Base-by-base conservation (phyloP, 2,329 filamentous ascomycete species). In the Samsoniella hepiali region DNA sequence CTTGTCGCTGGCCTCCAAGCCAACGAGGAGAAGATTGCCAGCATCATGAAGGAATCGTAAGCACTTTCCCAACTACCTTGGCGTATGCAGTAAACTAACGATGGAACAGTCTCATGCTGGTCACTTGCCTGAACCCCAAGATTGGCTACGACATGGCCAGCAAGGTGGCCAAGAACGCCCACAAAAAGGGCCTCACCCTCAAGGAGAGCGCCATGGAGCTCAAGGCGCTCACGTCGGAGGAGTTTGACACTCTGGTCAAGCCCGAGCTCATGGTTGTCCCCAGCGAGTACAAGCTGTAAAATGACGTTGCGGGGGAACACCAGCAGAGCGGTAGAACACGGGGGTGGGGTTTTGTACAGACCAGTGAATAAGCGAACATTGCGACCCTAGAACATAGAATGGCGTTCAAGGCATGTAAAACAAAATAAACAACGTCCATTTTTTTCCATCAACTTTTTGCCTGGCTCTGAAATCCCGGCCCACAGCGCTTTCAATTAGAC, bases 131-230 rank as follows among this genome's bases (percentile, higher is more conserved):
- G 67, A 97, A 97, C 84, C 93, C 93, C 70, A 91, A 96, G 78
- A 97, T 98, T 74, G 94, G 93, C 65, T 97, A 97, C 78, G 93
- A 97, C 76, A 96, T 96, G 91, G 93, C 93, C 59, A 93, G 89
- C 78, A 96, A 96, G 83, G 93, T 97, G 31, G 93, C 93, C 73
- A 97, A 97, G 88, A 96, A 99, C 74, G 95, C 95, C 17, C 95
- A 99, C 83, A 97, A 97, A 87, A 98, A 98, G 87, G 93, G 93
- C 40, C 80, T 94, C 58, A 97, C 93, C 31, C 85, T 99, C 64
- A 97, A 97, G 84, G 81, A 96, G 80, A 94, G 90, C 72, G 94
- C 95, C 27, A 88, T 98, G 84, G 91, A 98, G 83, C 85, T 99
- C 69, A 86, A 97, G 70, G 94, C 93, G 53, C 82, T 98, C 69